Conservation (phyloP, 768 basidiomycete genomes). For the Leucosporidium creatinivorum region DNA sequence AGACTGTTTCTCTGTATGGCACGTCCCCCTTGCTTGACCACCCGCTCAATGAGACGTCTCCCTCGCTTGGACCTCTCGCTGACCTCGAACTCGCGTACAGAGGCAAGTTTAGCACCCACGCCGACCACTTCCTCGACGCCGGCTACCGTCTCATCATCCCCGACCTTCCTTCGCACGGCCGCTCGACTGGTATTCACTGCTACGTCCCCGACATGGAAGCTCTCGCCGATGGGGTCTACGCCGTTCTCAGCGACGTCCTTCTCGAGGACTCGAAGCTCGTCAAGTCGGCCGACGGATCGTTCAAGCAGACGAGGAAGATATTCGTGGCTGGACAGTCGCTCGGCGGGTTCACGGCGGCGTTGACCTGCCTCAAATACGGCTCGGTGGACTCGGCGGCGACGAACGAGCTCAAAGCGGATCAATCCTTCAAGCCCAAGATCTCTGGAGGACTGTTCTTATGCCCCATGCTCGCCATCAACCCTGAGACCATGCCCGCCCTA, state of each 20-base stretch:
- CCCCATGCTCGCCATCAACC: slow-evolving; percentile 34
- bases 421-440: slow-evolving; percentile 22
- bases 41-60: no score
- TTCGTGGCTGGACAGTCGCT: slow-evolving; percentile 33
- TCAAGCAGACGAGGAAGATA: slow-evolving; percentile 26
- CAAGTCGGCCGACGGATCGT: slow-evolving; percentile 1
- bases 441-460: slow-evolving; percentile 29
- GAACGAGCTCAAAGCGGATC: slow-evolving; percentile 4
- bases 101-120: slow-evolving; percentile 34
- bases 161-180: slow-evolving; percentile 33
- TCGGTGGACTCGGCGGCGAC: slow-evolving; percentile 5
- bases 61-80: no score
- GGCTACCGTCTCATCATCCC: slow-evolving; percentile 32
- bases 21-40: no score
- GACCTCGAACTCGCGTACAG: slow-evolving; percentile 14
- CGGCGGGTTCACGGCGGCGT: slow-evolving; percentile 30
- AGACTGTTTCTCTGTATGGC: no score
- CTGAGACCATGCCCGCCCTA: slow-evolving; percentile 27
- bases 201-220: slow-evolving; percentile 20
- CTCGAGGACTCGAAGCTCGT: slow-evolving; percentile 16
- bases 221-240: slow-evolving; percentile 33
- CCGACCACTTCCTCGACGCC: slow-evolving; percentile 28
- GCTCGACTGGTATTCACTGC: slow-evolving; percentile 34
- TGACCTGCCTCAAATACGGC: slow-evolving; percentile 29
- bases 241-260: slow-evolving; percentile 29